Base-by-base conservation (phyloP, 768 basidiomycete genomes). In the Cyclocybe cylindracea region DNA sequence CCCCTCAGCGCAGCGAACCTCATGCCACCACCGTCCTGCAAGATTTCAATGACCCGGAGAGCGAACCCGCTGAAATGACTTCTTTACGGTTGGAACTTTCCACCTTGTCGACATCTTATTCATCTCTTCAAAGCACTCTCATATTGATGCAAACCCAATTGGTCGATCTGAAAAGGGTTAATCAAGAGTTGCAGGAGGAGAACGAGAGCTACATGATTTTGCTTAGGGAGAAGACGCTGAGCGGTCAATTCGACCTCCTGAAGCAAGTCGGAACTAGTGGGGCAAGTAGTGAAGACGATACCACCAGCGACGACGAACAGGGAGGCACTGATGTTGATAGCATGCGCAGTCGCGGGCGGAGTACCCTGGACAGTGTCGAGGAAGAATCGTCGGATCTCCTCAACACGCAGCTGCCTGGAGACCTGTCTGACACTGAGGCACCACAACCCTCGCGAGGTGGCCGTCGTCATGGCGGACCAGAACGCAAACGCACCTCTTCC, bases 171-270 rank as follows among this genome's bases (percentile, higher is more conserved):
- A 91, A 94, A 70, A 76, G 89, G 48, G 87, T 94, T 54, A 97
- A 97, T 66, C 81, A 86, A 57, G 84, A 88, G 56, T 68, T 94
- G 37, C 92, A 94, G 69, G 94, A 98, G 68, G 95, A 98, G 61
- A 99, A 98, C 67, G 94, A 97, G 70, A 91, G 91, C 44, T 99
- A 94, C 73, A 93, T 96, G 81, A 91, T 95, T 55, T 79, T 99
- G 36, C 73, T 98, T 19, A 78, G 91, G 55, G 95, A 98, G 72
- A 87, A 83, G 74, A 98, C 97, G 0, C 69, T 98, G 39, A 94
- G 79, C 57, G 96, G 96, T 4, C 89, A 91, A 60, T 91, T 89
- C 65, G 87, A 92, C 65, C 72, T 91, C 55, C 74, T 85, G 66
- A 84, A 77, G 60, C 83, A 86, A 67, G 85, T 88, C 33, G 83